phyloP scores from a whole-genome alignment of 2,329 filamentous ascomycete species.

The Microdochium trichocladiopsis region DNA sequence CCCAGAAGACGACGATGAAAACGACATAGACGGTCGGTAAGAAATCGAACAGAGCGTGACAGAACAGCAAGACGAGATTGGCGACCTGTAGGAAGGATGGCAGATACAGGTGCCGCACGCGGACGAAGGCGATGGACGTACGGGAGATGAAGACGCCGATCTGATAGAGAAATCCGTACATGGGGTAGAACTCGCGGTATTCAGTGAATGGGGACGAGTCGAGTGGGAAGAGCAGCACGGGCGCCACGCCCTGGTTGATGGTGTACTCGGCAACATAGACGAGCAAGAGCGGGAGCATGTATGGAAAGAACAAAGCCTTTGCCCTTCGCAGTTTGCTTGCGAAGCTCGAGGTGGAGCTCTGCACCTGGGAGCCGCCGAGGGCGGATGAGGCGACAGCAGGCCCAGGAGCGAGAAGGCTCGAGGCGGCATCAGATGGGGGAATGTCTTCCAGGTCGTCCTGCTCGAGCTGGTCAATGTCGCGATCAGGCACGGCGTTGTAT shows the following conservation, averaged over 20 bases:
- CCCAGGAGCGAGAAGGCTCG: slow-evolving; percentile 40
- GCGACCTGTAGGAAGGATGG: slow-evolving; percentile 75
- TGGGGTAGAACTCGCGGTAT: slow-evolving; percentile 85
- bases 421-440: slow-evolving; percentile 31
- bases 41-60: slow-evolving; percentile 74
- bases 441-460: slow-evolving; percentile 25
- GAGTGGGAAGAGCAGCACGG: slow-evolving; percentile 83
- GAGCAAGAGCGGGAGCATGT: slow-evolving; percentile 84
- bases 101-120: slow-evolving; percentile 73
- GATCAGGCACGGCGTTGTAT: slow-evolving; percentile 46
- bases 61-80: slow-evolving; percentile 67
- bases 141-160: slow-evolving; percentile 91
- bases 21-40: slow-evolving; percentile 82
- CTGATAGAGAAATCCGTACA: slow-evolving; percentile 93
- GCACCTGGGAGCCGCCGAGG: slow-evolving; percentile 9
- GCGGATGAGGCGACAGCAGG: slow-evolving; percentile 31
- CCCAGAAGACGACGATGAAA: slow-evolving; percentile 85
- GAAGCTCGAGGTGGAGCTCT: slow-evolving; percentile 23
- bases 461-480: slow-evolving; percentile 29
- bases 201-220: slow-evolving; percentile 67
- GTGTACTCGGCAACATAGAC: slow-evolving; percentile 97
- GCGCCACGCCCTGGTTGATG: slow-evolving; percentile 91
- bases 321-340: slow-evolving; percentile 56
- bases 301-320: slow-evolving; percentile 62
- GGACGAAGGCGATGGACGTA: slow-evolving; percentile 81